phyloP scores from a whole-genome alignment of 208 protist genomes.

The Wallacemonas rigidus region DNA sequence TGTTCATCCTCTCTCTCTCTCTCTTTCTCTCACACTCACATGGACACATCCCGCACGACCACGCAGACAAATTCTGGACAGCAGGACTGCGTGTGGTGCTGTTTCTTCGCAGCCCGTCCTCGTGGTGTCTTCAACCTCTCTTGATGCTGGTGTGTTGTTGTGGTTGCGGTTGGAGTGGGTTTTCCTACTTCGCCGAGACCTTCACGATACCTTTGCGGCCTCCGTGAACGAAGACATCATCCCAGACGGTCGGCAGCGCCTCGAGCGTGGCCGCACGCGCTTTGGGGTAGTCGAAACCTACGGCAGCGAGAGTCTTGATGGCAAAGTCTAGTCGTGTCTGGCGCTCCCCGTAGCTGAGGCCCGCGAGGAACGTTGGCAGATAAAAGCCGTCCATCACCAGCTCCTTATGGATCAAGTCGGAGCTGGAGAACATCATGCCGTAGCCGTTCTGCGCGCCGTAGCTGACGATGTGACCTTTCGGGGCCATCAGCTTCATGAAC shows the following conservation, averaged over 20 bases:
- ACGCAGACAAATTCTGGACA: no score
- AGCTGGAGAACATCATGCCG: conserved; percentile 65
- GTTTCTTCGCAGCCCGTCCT: no score
- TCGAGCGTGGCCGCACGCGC: conserved; percentile 46
- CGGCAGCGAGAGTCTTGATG: conserved; percentile 39
- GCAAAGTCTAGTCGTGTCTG: conserved; percentile 75
- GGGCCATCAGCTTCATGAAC: conserved; percentile 62
- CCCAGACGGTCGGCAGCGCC: conserved; percentile 70
- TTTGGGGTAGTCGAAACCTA: conserved; percentile 55
- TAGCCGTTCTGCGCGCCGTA: conserved; percentile 81
- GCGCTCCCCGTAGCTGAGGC: conserved; percentile 45
- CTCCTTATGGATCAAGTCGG: conserved; percentile 73
- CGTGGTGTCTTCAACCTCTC: no score
- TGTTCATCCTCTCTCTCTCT: no score
- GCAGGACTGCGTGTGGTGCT: no score
- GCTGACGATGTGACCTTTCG: conserved; percentile 56
- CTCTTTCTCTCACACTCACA: neutral
- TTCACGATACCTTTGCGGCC: conserved; percentile 64
- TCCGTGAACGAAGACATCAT: conserved; percentile 69
- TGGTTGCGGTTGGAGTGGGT: neutral
- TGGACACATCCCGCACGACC: no score
- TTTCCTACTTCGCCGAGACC: conserved; percentile 28
- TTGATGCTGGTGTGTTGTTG: neutral
- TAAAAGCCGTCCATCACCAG: conserved; percentile 74
- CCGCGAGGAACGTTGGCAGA: conserved; percentile 48